A percentile compares a stretch with the other conserved stretches of the same genome.
Evolutionary conservation across 164 flowering plant genomes (phyloP).

Genomic region (Tetrastigma voinierianum): DNA sequence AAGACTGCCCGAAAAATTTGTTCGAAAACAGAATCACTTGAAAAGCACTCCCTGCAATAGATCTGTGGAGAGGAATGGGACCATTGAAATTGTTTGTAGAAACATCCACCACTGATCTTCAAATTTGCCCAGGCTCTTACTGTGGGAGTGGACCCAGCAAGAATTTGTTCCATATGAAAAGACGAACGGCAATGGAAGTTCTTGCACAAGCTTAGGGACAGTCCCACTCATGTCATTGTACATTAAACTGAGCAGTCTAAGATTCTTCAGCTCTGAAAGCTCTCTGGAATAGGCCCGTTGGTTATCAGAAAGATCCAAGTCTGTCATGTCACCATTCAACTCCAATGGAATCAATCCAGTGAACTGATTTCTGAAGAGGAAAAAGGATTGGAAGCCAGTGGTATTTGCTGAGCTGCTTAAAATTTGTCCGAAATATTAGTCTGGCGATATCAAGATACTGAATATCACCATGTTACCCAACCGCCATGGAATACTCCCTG

Average conservation of each 20-base stretch:
- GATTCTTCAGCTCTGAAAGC: slow-evolving; percentile 66
- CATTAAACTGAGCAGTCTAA: slow-evolving; percentile 78
- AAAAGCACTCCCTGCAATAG: slow-evolving; percentile 52
- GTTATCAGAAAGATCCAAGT: slow-evolving; percentile 91
- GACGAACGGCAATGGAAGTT: slow-evolving; percentile 68
- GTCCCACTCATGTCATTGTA: slow-evolving; percentile 69
- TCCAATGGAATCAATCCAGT: slow-evolving; percentile 62
- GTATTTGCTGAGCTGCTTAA: slow-evolving; percentile 55
- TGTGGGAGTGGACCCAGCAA: slow-evolving; percentile 80
- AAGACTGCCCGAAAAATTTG: slow-evolving; percentile 58
- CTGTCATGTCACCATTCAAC: slow-evolving; percentile 38
- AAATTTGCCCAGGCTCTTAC: slow-evolving; percentile 67
- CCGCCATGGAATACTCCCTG: slow-evolving; percentile 75
- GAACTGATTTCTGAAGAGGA: slow-evolving; percentile 75
- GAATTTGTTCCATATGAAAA: slow-evolving; percentile 82
- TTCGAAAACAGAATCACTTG: slow-evolving; percentile 82
- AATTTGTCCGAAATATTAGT: slow-evolving; percentile 88
- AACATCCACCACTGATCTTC: slow-evolving; percentile 78
- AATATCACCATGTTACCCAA: slow-evolving; percentile 76
- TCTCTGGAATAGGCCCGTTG: slow-evolving; percentile 72
- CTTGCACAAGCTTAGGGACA: slow-evolving; percentile 62
- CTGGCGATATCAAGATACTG: slow-evolving; percentile 86
- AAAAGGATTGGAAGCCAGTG: slow-evolving; percentile 64
- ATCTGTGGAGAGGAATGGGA: slow-evolving; percentile 67
- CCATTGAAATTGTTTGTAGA: slow-evolving; percentile 77